Conservation (phyloP, 345 rosid species). For the Raphanus sativus region DNA sequence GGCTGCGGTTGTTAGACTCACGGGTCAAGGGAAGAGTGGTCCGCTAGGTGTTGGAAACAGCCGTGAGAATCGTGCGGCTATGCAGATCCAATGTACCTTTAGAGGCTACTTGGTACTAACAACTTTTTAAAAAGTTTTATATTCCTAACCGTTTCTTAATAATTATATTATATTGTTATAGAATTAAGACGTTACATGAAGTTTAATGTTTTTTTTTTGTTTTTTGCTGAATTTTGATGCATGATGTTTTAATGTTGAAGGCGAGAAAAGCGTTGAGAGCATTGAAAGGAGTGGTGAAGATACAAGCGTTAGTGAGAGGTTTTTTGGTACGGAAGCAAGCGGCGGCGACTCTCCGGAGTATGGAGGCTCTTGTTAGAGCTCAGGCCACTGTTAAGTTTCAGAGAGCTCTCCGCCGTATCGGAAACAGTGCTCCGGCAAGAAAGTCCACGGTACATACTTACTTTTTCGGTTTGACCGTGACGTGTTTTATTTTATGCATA, state of each 20-base stretch:
- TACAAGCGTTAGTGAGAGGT: constrained; percentile 75
- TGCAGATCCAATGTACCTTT: constrained; percentile 66
- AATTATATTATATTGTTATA: not conserved
- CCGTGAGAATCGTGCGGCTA: constrained; percentile 50
- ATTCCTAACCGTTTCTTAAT: not conserved
- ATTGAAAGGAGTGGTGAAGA: constrained; percentile 68
- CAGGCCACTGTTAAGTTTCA: constrained; percentile 59
- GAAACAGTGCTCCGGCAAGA: constrained; percentile 41
- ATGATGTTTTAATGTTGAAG: constrained; percentile 13
- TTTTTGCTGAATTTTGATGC: too few species aligned
- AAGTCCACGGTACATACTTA: constrained; percentile 48
- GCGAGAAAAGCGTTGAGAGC: constrained; percentile 80
- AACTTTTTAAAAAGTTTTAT: not conserved
- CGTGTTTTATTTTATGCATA: not conserved
- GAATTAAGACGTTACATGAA: not conserved
- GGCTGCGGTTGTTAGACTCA: constrained; percentile 53
- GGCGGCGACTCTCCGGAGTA: constrained; percentile 64
- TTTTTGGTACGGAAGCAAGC: constrained; percentile 73
- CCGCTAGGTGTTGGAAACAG: constrained; percentile 38
- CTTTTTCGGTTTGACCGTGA: constrained; percentile 13
- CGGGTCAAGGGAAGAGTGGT: constrained; percentile 50
- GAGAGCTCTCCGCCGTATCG: constrained; percentile 39
- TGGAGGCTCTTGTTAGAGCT: constrained; percentile 80
- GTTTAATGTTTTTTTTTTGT: too few species aligned
- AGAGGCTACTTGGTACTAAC: constrained; percentile 65